A percentile compares a stretch with the other conserved stretches of the same genome.
Conservation (phyloP, 2,329 filamentous ascomycete species). For the Monosporascus sp. region DNA sequence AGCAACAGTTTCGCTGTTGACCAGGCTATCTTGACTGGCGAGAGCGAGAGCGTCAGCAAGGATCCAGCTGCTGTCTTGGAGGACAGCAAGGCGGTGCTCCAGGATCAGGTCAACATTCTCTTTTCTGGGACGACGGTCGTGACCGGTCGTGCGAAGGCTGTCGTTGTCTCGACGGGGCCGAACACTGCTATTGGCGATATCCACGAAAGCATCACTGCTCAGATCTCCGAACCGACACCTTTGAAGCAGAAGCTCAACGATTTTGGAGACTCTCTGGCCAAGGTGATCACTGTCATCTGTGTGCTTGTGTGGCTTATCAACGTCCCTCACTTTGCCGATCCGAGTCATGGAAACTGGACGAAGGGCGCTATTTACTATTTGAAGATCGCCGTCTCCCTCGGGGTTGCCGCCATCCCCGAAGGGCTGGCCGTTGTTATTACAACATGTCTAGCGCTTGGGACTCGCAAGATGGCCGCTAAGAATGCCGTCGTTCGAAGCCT, state of each 20-base stretch:
- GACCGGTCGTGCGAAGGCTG: conserved; percentile 82
- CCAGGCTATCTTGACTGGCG: conserved; percentile 93
- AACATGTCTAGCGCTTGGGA: conserved; percentile 93
- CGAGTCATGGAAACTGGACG: conserved; percentile 84
- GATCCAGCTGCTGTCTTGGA: conserved; percentile 60
- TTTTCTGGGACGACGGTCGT: conserved; percentile 98
- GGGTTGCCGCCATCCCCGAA: conserved; percentile 95
- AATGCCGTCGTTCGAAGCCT: conserved; percentile 95
- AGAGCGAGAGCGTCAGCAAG: conserved; percentile 95
- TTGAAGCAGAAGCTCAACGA: conserved; percentile 98
- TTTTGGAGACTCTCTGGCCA: conserved; percentile 91
- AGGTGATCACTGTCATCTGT: conserved; percentile 97
- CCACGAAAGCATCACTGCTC: conserved; percentile 95
- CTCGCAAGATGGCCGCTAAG: conserved; percentile 97
- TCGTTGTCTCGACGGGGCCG: conserved; percentile 85
- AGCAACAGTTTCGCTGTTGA: conserved; percentile 98
- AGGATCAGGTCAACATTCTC: conserved; percentile 96
- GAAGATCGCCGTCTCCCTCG: conserved; percentile 97
- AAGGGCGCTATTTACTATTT: conserved; percentile 99
- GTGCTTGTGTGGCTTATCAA: conserved; percentile 98
- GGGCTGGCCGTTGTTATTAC: conserved; percentile 97
- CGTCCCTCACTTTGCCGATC: conserved; percentile 93
- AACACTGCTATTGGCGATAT: conserved; percentile 97
- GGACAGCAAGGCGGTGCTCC: conserved; percentile 84
- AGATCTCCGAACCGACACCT: conserved; percentile 95